Percentiles rank a stretch among this genome's conserved stretches.
phyloP scores from a whole-genome alignment of 768 basidiomycete species.

The Serendipita sp. region DNA sequence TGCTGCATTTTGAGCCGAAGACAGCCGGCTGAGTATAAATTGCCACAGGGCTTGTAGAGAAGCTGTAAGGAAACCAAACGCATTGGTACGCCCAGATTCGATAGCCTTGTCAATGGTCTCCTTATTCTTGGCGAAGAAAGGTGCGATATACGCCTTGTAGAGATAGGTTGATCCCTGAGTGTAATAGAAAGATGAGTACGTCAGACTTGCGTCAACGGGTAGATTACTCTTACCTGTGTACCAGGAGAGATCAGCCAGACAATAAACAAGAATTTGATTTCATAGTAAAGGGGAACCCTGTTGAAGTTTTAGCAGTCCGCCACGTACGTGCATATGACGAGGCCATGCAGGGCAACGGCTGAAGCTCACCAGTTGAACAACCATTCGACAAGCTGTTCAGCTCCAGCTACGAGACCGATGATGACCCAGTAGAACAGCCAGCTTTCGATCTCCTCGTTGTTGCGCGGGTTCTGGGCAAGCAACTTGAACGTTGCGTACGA shows the following conservation, averaged over 20 bases:
- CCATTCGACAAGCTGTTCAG: slow-evolving; percentile 47
- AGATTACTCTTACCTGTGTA: slow-evolving; percentile 32
- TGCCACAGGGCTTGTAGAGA: slow-evolving; percentile 35
- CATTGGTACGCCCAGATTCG: slow-evolving; percentile 34
- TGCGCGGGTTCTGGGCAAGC: slow-evolving; percentile 41
- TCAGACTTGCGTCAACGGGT: background rate
- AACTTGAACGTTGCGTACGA: slow-evolving; percentile 14
- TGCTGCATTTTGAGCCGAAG: slow-evolving; percentile 21
- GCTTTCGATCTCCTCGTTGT: slow-evolving; percentile 36
- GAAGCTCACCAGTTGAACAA: slow-evolving; percentile 43
- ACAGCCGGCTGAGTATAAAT: slow-evolving; percentile 27
- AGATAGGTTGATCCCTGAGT: slow-evolving; percentile 49
- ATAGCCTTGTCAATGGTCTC: slow-evolving; percentile 43
- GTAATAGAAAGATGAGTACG: slow-evolving; percentile 8
- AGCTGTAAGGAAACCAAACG: slow-evolving; percentile 36
- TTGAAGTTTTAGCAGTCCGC: background rate
- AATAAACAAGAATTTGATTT: slow-evolving; percentile 47
- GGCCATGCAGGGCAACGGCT: slow-evolving; percentile 2
- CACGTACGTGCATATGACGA: slow-evolving; percentile 10
- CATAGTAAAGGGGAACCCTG: slow-evolving; percentile 69
- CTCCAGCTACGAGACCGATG: slow-evolving; percentile 39
- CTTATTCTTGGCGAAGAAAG: slow-evolving; percentile 44
- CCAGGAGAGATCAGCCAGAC: slow-evolving; percentile 55
- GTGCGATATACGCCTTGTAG: slow-evolving; percentile 41
- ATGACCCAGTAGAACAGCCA: slow-evolving; percentile 52